phyloP scores from a whole-genome alignment of 768 basidiomycete species.

The Candolleomyces eurysporus region DNA sequence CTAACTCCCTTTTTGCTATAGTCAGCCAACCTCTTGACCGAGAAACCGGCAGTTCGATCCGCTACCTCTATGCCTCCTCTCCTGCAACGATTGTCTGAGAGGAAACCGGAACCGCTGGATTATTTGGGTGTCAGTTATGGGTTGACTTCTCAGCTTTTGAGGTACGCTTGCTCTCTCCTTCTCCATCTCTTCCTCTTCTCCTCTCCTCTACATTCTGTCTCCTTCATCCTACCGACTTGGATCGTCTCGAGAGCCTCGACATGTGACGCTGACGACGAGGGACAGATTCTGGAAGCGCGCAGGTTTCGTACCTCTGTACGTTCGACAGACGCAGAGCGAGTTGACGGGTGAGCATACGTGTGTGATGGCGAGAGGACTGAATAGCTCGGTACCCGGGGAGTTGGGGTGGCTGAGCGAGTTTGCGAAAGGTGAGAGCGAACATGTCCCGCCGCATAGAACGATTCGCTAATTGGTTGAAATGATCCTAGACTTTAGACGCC shows the following conservation, averaged over 20 bases:
- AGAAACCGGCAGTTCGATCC: slow-evolving; percentile 71
- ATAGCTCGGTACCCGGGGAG: slow-evolving; percentile 58
- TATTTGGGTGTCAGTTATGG: slow-evolving; percentile 98
- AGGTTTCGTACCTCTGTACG: slow-evolving; percentile 87
- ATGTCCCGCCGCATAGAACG: background rate
- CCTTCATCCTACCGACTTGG: background rate
- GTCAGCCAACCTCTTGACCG: slow-evolving; percentile 62
- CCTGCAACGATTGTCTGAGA: slow-evolving; percentile 84
- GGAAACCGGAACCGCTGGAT: slow-evolving; percentile 86
- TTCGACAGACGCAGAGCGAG: slow-evolving; percentile 92
- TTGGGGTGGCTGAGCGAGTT: slow-evolving; percentile 89
- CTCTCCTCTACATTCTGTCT: background rate
- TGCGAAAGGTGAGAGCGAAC: slow-evolving; percentile 58
- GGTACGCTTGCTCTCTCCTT: slow-evolving; percentile 36
- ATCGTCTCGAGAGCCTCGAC: background rate
- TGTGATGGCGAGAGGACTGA: slow-evolving; percentile 89
- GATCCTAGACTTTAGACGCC: slow-evolving; percentile 80
- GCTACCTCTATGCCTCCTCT: slow-evolving; percentile 86
- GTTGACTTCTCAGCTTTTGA: slow-evolving; percentile 78
- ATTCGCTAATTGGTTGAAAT: background rate
- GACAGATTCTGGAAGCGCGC: slow-evolving; percentile 92
- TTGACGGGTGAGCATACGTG: slow-evolving; percentile 96
- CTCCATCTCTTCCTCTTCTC: background rate
- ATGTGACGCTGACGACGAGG: too few relatives aligned
- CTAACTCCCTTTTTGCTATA: slow-evolving; percentile 9